A percentile compares a stretch with the other conserved stretches of the same genome.
phyloP scores from a whole-genome alignment of 2,329 filamentous ascomycete species.

The Ceratocystis colombiana region DNA sequence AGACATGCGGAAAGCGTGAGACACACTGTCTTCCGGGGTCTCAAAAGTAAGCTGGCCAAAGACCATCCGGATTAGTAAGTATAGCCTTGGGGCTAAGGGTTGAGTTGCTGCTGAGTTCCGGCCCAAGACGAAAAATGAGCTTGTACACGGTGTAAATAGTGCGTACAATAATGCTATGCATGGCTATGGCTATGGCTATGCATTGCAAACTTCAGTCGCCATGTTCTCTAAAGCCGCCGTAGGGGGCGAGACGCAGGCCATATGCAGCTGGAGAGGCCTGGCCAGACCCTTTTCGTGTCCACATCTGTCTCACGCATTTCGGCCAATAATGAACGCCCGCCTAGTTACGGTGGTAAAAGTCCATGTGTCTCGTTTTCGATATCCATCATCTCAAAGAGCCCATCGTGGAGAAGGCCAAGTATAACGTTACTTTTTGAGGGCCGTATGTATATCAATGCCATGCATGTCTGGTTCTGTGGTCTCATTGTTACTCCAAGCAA shows the following conservation, averaged over 20 bases:
- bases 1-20: background rate
- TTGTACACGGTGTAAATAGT: background rate
- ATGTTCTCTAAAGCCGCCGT: background rate
- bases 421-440: background rate
- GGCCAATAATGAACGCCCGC: background rate
- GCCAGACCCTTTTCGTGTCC: background rate
- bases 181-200: background rate
- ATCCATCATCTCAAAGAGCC: background rate
- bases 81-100: no score
- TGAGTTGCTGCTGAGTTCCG: background rate
- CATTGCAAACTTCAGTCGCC: background rate
- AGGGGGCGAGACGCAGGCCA: background rate
- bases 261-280: background rate
- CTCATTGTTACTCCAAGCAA: background rate
- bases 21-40: background rate
- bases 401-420: background rate
- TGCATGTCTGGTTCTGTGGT: background rate
- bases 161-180: background rate
- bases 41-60: background rate
- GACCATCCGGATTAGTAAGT: no score
- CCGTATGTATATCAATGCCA: background rate
- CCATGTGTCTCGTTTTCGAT: background rate
- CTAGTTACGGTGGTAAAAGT: background rate
- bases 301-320: background rate
- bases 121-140: background rate